A percentile compares a stretch with the other conserved stretches of the same genome.
These are phyloP conservation scores for Cyberlindnera subsufficiens DNA, from an alignment of 805 yeast genomes.

Conservation along the genomic window DNA sequence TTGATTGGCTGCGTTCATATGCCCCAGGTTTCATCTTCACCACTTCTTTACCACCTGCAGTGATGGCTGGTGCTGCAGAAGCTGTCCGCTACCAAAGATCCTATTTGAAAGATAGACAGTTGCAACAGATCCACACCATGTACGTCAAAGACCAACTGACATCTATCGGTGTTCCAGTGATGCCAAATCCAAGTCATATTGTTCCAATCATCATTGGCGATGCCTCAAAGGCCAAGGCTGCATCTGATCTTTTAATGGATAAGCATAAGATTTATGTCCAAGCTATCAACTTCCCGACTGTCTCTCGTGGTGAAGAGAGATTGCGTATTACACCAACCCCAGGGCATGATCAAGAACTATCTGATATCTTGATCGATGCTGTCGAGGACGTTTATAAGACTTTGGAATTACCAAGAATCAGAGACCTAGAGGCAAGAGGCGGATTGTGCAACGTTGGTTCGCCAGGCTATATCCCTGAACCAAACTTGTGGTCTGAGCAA, in stretches of 20 bases:
- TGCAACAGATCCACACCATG: slow-evolving; percentile 79
- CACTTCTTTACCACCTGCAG: slow-evolving; percentile 94
- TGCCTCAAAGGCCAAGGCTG: slow-evolving; percentile 85
- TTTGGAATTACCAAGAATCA: slow-evolving; percentile 65
- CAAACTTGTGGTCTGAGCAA: slow-evolving; percentile 83
- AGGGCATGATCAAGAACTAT: slow-evolving; percentile 75
- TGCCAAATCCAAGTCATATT: slow-evolving; percentile 96
- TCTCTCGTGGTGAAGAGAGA: slow-evolving; percentile 92
- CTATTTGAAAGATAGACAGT: slow-evolving; percentile 69
- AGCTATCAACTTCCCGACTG: slow-evolving; percentile 98
- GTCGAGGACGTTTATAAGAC: slow-evolving; percentile 76
- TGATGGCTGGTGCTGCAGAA: slow-evolving; percentile 91
- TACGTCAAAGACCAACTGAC: slow-evolving; percentile 74
- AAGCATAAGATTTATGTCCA: slow-evolving; percentile 90
- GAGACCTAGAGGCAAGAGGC: slow-evolving; percentile 74
- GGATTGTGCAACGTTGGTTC: slow-evolving; percentile 92
- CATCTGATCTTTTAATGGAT: slow-evolving; percentile 82
- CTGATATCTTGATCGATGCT: slow-evolving; percentile 72
- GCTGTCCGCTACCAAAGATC: slow-evolving; percentile 82
- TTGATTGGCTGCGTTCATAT: slow-evolving; percentile 94
- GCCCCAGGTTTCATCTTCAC: slow-evolving; percentile 98
- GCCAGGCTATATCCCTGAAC: slow-evolving; percentile 35
- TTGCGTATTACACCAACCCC: slow-evolving; percentile 99
- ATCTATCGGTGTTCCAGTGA: slow-evolving; percentile 81
- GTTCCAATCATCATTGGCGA: slow-evolving; percentile 94